Conservation (phyloP, 805 yeast species). For the Candida koratica region DNA sequence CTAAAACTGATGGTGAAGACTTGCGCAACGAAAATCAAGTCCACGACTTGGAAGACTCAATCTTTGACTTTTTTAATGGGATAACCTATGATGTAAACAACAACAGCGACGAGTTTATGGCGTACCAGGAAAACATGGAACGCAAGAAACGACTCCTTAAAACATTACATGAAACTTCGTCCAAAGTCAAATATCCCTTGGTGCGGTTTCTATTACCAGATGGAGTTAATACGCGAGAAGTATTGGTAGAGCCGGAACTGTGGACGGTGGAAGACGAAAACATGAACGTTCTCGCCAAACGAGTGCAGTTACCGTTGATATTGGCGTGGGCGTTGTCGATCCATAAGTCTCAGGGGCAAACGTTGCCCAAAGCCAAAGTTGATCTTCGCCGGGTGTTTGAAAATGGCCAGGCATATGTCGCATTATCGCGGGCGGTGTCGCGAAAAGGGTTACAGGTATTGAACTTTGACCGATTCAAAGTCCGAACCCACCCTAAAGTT, state of each 20-base stretch:
- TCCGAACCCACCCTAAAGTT: slow-evolving; percentile 70
- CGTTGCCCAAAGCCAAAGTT: slow-evolving; percentile 77
- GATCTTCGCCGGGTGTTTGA: slow-evolving; percentile 77
- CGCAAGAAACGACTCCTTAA: slow-evolving; percentile 47
- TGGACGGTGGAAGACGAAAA: slow-evolving; percentile 78
- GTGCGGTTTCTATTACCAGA: slow-evolving; percentile 74
- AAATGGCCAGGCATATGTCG: slow-evolving; percentile 94
- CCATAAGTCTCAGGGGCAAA: slow-evolving; percentile 96
- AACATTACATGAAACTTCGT: slow-evolving; percentile 41
- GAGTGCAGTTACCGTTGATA: slow-evolving; percentile 81
- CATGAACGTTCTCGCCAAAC: slow-evolving; percentile 61
- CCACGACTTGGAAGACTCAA: slow-evolving; percentile 34
- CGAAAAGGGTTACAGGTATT: slow-evolving; percentile 79
- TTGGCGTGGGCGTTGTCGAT: slow-evolving; percentile 97
- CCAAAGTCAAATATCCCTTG: slow-evolving; percentile 57
- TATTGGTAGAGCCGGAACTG: slow-evolving; percentile 73
- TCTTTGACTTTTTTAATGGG: slow-evolving; percentile 46
- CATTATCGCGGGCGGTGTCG: slow-evolving; percentile 83
- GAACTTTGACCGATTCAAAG: slow-evolving; percentile 62
- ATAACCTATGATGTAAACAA: not conserved
- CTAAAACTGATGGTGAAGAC: slow-evolving; percentile 17
- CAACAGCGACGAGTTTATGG: slow-evolving; percentile 2
- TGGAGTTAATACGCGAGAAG: slow-evolving; percentile 63
- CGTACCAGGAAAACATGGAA: slow-evolving; percentile 30
- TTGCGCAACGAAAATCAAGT: slow-evolving; percentile 17